These are phyloP conservation scores for Austroboletus eburneus DNA, from an alignment of 768 basidiomycete genomes.

Conservation along the genomic window DNA sequence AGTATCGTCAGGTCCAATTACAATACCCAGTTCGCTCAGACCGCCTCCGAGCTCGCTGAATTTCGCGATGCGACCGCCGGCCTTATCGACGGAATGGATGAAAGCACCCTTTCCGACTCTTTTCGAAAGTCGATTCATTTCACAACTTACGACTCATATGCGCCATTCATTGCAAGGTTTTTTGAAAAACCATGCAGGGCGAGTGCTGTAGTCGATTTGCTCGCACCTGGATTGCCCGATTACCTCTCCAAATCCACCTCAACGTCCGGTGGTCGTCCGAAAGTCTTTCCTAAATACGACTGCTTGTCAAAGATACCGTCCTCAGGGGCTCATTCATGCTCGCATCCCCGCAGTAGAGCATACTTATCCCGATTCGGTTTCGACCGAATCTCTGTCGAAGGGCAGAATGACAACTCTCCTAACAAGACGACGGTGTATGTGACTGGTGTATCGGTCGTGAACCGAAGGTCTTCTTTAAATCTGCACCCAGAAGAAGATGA, in stretches of 20 bases:
- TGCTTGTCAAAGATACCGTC: background rate
- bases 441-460: background rate
- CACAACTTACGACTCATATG: background rate
- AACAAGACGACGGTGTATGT: background rate
- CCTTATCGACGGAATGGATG: too few relatives aligned
- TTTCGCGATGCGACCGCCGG: too few relatives aligned
- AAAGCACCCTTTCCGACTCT: too few relatives aligned
- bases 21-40: too few relatives aligned
- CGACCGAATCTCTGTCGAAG: background rate
- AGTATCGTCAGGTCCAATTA: too few relatives aligned
- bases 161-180: background rate
- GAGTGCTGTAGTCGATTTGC: background rate
- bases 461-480: background rate
- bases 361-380: background rate
- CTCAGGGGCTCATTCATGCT: background rate
- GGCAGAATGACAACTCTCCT: background rate
- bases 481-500: background rate
- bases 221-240: background rate
- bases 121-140: background rate
- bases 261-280: background rate
- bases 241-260: background rate
- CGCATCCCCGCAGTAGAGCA: background rate
- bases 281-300: background rate
- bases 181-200: background rate
- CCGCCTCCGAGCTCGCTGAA: too few relatives aligned